These are phyloP conservation scores for Kurtzmaniella quercitrusa DNA, from an alignment of 1,139 yeast genomes.

Conservation along the genomic window DNA sequence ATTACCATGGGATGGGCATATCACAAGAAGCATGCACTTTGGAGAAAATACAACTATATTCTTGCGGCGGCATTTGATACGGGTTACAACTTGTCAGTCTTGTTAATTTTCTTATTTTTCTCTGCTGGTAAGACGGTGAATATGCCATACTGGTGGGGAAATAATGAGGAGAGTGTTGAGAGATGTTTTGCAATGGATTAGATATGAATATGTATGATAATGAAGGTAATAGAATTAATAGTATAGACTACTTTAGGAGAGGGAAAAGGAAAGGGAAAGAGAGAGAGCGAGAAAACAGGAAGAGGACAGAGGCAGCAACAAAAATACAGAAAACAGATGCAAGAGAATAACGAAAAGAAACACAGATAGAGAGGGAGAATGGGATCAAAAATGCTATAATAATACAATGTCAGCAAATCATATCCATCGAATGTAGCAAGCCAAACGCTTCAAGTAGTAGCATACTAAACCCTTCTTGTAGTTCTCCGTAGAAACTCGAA, in stretches of 20 bases:
- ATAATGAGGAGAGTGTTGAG: conserved; percentile 36
- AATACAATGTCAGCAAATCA: too few species aligned
- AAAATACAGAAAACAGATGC: too few species aligned
- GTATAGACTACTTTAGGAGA: too few species aligned
- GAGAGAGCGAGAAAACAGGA: background rate
- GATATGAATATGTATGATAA: background rate
- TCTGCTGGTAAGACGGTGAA: conserved; percentile 24
- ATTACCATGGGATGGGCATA: conserved; percentile 42
- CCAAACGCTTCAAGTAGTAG: too few species aligned
- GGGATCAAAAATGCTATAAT: too few species aligned
- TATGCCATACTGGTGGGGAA: conserved; percentile 50
- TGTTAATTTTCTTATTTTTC: conserved; percentile 33
- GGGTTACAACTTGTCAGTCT: conserved; percentile 40
- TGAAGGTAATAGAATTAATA: background rate
- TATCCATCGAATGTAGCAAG: too few species aligned
- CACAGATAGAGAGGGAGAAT: too few species aligned
- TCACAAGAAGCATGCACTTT: conserved; percentile 30
- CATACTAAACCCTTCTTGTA: too few species aligned
- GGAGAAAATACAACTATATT: conserved; percentile 43
- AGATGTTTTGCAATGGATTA: conserved; percentile 31
- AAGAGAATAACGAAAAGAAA: too few species aligned
- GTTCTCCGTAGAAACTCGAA: too few species aligned
- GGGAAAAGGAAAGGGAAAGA: background rate
- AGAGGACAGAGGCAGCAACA: too few species aligned
- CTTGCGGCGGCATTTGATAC: conserved; percentile 50